Evolutionary conservation across 2,329 filamentous ascomycete genomes (phyloP), one percentile per base, ranked within the genome.

Genomic region (Epicoccum sorghinum): DNA sequence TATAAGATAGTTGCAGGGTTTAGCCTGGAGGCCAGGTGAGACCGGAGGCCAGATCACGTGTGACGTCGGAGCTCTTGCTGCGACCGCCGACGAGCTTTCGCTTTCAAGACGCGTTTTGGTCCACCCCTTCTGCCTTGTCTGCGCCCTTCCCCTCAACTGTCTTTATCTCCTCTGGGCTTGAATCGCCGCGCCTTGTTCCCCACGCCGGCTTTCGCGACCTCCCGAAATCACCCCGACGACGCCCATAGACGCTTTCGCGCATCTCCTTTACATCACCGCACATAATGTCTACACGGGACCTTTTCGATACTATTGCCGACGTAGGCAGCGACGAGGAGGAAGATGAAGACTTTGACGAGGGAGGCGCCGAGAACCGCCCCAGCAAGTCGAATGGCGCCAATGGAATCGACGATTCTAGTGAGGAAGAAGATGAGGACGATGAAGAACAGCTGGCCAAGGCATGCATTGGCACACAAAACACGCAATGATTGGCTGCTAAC

Each of bases 291-390:
- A 62, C 55, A 56, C 87, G 41, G n/a, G 63, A 92, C 72, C 80
- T 97, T 71, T 88, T 99, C 69, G 88, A 93, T 65, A 87, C 87
- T 61, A 88, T 92, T 79, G 95, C 93, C 65, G 87, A 96, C 76
- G 80, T 97, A 56, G 93, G 93, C 62, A 93, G 93, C 71, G 87
- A 87, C 60, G 65, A 67, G 50, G 73, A 75, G 47, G 74, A 75
- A 30, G 73, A 76, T 50, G 73, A 73, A 52, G 71, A 74, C 48
- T 73, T 70, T 47, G 72, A 75, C 58, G 67, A 61, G n/a, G 65
- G 67, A 40, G 57, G 55, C 36, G 68, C 60, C 52, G 65, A 61
- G 33, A 13, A 29, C 13, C 64, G 59, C 32, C 60, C 61, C 29
- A 63, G 59, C 47, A 70, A 67, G 52, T 53, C 59, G 30, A 72